Base-by-base conservation (phyloP, 2,329 filamentous ascomycete species). In the Akanthomyces uredinophilus region DNA sequence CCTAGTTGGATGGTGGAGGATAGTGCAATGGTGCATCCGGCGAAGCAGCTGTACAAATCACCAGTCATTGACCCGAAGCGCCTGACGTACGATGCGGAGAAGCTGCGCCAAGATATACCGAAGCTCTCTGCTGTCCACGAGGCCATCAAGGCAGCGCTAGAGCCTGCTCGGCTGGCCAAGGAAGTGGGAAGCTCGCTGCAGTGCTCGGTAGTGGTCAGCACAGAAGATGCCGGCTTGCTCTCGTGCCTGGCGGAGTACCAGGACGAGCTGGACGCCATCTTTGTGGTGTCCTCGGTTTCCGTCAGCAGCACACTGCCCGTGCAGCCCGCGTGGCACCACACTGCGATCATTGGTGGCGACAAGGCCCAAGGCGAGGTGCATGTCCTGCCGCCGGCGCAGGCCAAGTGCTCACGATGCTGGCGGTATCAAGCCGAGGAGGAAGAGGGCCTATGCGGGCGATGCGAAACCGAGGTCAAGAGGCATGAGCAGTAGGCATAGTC, bases 391-490 rank as follows among this genome's bases (percentile, higher is more conserved):
- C 83, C 83, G 1, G 72, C 68, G 67, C 69, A 79, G 14, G 76
- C 81, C 52, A 99, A 98, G 74, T 99, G 95, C 72, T 81, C 85
- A 1, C 82, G 95, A 56, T 99, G 95, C 76, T 99, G 95, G 95
- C 85, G 89, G 65, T 96, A 91, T 73, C 81, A 89, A 27, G 87
- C 89, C n/a, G 78, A 83, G n/a, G 75, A 76, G 53, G 81, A 88
- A 67, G 85, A 89, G 20, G 73, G 78, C 44, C 76, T 96, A 20
- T 98, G 94, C 74, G 75, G 74, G 54, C 80, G 92, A 70, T 98
- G 94, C 72, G 85, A 87, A 35, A 82, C 85, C 14, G 84, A 88
- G 41, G 82, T 94, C 43, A 29, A 39, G 10, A 44, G 58, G 39
- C 35, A 53, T 4, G 43, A 53, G 27, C 39, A 22, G 8, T 20